phyloP scores from a whole-genome alignment of 768 basidiomycete species.

The Tulasnella sp. region DNA sequence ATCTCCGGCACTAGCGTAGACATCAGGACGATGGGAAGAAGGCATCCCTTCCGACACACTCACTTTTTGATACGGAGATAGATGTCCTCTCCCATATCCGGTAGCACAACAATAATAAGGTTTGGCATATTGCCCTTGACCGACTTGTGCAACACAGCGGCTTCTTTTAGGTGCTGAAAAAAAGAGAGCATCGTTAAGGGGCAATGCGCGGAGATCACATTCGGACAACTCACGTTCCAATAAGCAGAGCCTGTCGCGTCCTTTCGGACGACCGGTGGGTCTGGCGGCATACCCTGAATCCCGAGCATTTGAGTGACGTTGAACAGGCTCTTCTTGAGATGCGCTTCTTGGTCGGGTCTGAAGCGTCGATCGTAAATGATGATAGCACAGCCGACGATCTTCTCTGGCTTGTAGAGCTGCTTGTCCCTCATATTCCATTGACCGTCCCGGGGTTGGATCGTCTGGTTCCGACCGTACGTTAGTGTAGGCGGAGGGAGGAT shows the following conservation, averaged over 20 bases:
- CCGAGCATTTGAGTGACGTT: slow-evolving; percentile 36
- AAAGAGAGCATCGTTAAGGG: neutral
- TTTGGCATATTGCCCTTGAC: slow-evolving; percentile 41
- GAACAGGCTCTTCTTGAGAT: slow-evolving; percentile 44
- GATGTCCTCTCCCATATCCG: slow-evolving; percentile 59
- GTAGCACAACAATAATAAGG: slow-evolving; percentile 60
- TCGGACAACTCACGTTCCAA: neutral
- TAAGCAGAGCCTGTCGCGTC: slow-evolving; percentile 49
- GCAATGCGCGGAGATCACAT: neutral
- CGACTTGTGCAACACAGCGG: slow-evolving; percentile 42
- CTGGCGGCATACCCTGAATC: slow-evolving; percentile 44
- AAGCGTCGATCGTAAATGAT: slow-evolving; percentile 64
- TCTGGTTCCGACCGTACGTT: slow-evolving; percentile 47
- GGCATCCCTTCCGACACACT: slow-evolving; percentile 26
- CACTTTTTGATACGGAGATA: slow-evolving; percentile 76
- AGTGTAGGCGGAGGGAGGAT: slow-evolving; percentile 57
- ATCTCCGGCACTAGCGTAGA: slow-evolving; percentile 56
- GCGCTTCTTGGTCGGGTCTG: slow-evolving; percentile 38
- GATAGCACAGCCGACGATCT: slow-evolving; percentile 51
- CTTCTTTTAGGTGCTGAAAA: slow-evolving; percentile 41
- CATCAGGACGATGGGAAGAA: neutral
- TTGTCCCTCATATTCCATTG: slow-evolving; percentile 64
- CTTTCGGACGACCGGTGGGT: slow-evolving; percentile 46
- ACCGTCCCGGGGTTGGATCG: slow-evolving; percentile 57
- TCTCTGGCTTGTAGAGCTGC: slow-evolving; percentile 48